These are phyloP conservation scores for Globisporangium acanthophoron DNA, from an alignment of 352 stramenopile genomes.

Conservation along the genomic window DNA sequence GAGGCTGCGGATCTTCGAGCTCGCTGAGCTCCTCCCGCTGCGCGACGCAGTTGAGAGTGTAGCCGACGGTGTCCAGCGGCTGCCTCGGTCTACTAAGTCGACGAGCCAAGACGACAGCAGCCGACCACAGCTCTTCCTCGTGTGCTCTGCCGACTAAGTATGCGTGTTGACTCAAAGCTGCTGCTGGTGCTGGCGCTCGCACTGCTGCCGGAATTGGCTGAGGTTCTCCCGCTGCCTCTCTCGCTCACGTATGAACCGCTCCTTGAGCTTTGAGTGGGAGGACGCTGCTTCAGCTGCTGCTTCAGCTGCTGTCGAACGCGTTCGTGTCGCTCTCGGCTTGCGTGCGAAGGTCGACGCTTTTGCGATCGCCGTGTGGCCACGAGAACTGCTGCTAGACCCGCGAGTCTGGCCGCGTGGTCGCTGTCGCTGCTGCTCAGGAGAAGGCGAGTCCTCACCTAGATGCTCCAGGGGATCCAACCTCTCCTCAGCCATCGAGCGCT, in stretches of 20 bases:
- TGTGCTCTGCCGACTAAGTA: background rate
- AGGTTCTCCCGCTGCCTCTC: constrained; percentile 15
- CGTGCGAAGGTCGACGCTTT: background rate
- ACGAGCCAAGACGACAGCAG: background rate
- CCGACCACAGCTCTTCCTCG: background rate
- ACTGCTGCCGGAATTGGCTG: constrained; percentile 4
- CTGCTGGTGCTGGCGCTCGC: constrained; percentile 4
- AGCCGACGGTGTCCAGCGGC: constrained; percentile 1
- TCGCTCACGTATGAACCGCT: constrained; percentile 12
- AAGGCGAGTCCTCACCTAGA: too few species aligned
- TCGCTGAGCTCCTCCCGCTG: constrained; percentile 14
- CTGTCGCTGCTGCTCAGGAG: too few species aligned
- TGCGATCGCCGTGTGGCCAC: too few species aligned
- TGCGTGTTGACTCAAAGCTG: background rate
- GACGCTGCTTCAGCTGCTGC: background rate
- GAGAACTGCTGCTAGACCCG: too few species aligned
- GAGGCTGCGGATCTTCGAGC: constrained; percentile 40
- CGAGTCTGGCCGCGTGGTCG: too few species aligned
- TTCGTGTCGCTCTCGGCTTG: background rate
- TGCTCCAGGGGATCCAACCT: background rate
- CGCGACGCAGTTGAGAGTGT: constrained; percentile 15
- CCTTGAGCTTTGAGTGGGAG: constrained; percentile 13
- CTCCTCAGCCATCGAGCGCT: constrained; percentile 1
- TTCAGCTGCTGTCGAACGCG: background rate
- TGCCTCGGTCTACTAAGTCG: background rate